Evolutionary conservation across 495 filamentous ascomycete genomes (phyloP), one percentile per base, ranked within the genome.

Genomic region (Hypoxylon intermedium): DNA sequence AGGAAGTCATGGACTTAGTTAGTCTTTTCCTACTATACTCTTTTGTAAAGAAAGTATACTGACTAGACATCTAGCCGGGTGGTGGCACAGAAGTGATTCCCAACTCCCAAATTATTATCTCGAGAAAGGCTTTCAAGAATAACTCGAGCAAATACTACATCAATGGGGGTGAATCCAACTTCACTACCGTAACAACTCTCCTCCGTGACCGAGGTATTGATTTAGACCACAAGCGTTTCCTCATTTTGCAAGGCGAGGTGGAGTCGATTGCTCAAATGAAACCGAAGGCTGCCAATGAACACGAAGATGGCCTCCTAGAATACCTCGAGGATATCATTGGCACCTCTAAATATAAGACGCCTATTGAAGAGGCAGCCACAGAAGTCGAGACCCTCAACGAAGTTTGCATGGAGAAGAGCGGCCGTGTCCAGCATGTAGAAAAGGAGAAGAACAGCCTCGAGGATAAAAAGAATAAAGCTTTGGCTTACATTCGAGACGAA

Each of bases 211-310:
- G 89, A 16, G 94, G 94, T 7, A 89, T 98, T 3, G 94, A 98
- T 75, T 82, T 98, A 23, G 95, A 98, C 64, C 94, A 98, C 77
- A 98, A 98, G 77, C 91, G 94, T 30, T 98, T 98, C 73, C 75
- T 98, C 37, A 98, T 98, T 70, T 77, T 98, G 42, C 94, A 98
- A 74, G 94, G 94, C 59, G 94, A 98, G 73, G 94, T 98, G 53
- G 94, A 98, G 70, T 97, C 92, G 0, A 98, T 98, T 65, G 93
- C 94, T 20, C 94, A 98, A 76, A 98, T 98, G 94, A 98, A 98
- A 74, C 83, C 94, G 0, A 98, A 98, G 72, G 94, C 95, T 2
- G 87, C 81, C 18, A 91, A 89, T 58, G 94, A 98, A 65, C 92
- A 97, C 63, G 94, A 98, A 63, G 94, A 98, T 68, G 94, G 94